These are phyloP conservation scores for Xanthoceras sorbifolium DNA, from an alignment of 345 rosid genomes.

Conservation along the genomic window DNA sequence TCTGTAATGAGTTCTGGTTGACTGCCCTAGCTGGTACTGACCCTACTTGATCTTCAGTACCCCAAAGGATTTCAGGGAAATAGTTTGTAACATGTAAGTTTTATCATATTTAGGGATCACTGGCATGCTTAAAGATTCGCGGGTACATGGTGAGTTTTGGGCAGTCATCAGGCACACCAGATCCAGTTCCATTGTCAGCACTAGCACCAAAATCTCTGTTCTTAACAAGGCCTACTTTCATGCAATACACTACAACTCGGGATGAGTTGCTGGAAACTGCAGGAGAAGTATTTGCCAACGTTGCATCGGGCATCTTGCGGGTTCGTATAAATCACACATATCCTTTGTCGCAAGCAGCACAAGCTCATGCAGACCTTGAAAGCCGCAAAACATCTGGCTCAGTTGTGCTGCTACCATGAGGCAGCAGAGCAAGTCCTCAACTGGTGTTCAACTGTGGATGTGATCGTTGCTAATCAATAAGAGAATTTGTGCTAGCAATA, in stretches of 20 bases:
- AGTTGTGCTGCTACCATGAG: slow-evolving; percentile 69
- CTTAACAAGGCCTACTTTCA: slow-evolving; percentile 78
- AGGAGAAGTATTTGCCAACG: slow-evolving; percentile 65
- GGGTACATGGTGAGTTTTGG: slow-evolving; percentile 92
- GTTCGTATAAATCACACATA: slow-evolving; percentile 75
- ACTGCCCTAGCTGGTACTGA: not conserved
- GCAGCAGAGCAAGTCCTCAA: not conserved
- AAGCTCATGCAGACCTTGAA: slow-evolving; percentile 81
- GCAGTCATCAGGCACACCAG: slow-evolving; percentile 79
- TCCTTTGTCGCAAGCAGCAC: slow-evolving; percentile 68
- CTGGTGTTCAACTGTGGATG: not conserved
- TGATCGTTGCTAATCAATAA: not conserved
- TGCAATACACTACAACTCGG: slow-evolving; percentile 66
- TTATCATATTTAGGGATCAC: slow-evolving; percentile 58
- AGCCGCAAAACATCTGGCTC: slow-evolving; percentile 72
- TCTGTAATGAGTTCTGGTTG: not conserved
- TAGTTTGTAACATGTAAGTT: not conserved
- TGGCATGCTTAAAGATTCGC: slow-evolving; percentile 71
- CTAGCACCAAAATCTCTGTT: slow-evolving; percentile 70
- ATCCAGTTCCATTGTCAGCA: slow-evolving; percentile 77
- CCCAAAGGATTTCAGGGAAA: not conserved
- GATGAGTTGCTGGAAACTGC: slow-evolving; percentile 79
- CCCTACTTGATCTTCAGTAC: not conserved
- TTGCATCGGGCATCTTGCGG: slow-evolving; percentile 59
- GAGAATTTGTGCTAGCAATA: not conserved